Conservation (phyloP, 495 filamentous ascomycete genomes). For the Penicillium pancosmium region DNA sequence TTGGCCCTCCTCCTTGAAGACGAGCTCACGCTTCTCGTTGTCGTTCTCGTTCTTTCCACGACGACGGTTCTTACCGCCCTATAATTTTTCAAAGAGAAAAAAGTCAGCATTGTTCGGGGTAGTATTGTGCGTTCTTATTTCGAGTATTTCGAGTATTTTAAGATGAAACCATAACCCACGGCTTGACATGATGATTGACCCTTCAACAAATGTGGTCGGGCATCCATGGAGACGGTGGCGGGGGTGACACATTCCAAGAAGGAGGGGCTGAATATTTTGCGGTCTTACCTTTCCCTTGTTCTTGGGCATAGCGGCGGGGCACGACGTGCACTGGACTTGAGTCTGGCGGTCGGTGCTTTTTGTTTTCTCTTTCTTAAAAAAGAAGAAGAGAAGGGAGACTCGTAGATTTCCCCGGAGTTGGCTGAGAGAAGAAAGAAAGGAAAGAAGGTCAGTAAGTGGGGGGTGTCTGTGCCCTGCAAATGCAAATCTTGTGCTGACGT, state of each 20-base stretch:
- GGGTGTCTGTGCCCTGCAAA: slow-evolving; percentile 22
- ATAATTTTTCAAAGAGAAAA: slow-evolving; percentile 29
- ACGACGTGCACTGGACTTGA: slow-evolving; percentile 31
- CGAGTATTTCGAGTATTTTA: neutral
- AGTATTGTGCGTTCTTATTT: neutral
- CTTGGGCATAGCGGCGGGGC: slow-evolving; percentile 78
- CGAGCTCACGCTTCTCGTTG: slow-evolving; percentile 98
- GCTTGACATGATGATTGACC: neutral
- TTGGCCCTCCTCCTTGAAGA: slow-evolving; percentile 99
- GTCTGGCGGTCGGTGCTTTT: slow-evolving; percentile 22
- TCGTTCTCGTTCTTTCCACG: slow-evolving; percentile 99
- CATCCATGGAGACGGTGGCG: slow-evolving; percentile 17
- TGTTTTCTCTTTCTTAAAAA: slow-evolving; percentile 12
- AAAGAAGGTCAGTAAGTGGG: slow-evolving; percentile 18
- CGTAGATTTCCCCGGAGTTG: slow-evolving; percentile 18
- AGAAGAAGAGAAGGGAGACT: slow-evolving; percentile 13
- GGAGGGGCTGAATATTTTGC: slow-evolving; percentile 34
- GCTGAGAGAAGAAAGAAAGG: slow-evolving; percentile 17
- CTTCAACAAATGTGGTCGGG: slow-evolving; percentile 4
- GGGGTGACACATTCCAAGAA: slow-evolving; percentile 33
- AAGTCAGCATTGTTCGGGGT: slow-evolving; percentile 13
- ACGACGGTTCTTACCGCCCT: slow-evolving; percentile 98
- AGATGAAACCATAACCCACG: neutral
- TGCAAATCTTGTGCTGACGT: slow-evolving; percentile 33
- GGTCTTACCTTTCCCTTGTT: slow-evolving; percentile 92